A percentile compares a stretch with the other conserved stretches of the same genome.
These are phyloP conservation scores for Eucalyptus regnans DNA, from an alignment of 345 rosid genomes.

Conservation along the genomic window DNA sequence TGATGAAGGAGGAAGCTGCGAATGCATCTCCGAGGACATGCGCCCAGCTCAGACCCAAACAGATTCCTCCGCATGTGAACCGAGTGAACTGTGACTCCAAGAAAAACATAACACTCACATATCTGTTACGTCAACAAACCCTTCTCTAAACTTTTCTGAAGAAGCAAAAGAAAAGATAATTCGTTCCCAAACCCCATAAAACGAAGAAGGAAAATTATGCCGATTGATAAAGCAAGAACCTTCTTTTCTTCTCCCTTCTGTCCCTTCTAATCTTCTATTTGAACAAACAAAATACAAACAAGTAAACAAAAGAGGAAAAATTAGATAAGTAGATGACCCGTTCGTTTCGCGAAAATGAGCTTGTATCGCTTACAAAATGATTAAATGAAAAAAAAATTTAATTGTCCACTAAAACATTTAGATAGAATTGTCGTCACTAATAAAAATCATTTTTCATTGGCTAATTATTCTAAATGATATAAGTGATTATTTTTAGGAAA, in stretches of 20 bases:
- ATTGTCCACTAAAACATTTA: too few relatives aligned
- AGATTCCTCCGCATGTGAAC: conserved; percentile 61
- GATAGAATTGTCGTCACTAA: too few relatives aligned
- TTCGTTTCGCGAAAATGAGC: background rate
- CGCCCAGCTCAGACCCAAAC: conserved; percentile 70
- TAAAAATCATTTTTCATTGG: too few relatives aligned
- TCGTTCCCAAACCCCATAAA: background rate
- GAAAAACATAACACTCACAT: background rate
- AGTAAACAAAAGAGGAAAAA: background rate
- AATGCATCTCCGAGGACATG: conserved; percentile 65
- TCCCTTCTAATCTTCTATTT: background rate
- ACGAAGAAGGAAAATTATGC: background rate
- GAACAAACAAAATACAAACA: background rate
- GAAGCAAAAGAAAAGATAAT: background rate
- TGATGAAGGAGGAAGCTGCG: conserved; percentile 47
- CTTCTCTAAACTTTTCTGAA: background rate
- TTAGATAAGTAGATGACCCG: background rate
- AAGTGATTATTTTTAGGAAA: too few relatives aligned
- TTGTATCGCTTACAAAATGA: background rate
- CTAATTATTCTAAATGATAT: too few relatives aligned
- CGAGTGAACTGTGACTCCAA: conserved; percentile 36
- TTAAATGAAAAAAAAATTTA: too few relatives aligned
- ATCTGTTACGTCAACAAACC: background rate
- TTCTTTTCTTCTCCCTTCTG: background rate
- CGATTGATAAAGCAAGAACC: background rate